Evolutionary conservation across 352 stramenopile species (phyloP).

Genomic region (Pythium insidiosum): DNA sequence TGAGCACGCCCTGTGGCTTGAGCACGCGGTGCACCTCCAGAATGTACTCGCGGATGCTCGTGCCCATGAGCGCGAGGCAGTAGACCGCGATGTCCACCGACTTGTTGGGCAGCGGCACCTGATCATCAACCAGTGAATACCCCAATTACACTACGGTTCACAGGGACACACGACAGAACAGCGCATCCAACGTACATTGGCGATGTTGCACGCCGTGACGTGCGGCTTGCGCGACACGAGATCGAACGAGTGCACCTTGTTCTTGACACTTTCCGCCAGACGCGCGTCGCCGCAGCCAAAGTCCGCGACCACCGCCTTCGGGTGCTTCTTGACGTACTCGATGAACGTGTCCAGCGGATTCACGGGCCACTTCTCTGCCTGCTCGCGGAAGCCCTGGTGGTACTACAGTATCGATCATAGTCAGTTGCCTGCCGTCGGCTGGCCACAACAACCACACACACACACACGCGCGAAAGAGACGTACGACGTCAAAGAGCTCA

Average conservation of each 20-base stretch:
- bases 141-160: neutral
- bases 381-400: conserved; percentile 97
- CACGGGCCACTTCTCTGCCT: conserved; percentile 94
- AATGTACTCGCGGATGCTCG: conserved; percentile 96
- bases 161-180: too few relatives aligned
- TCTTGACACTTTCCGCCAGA: conserved; percentile 82
- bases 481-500: conserved; percentile 90
- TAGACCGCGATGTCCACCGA: conserved; percentile 96
- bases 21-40: conserved; percentile 93
- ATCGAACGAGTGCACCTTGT: conserved; percentile 97
- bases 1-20: conserved; percentile 89
- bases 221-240: conserved; percentile 89
- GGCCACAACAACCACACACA: conserved; percentile 1
- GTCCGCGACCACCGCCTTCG: conserved; percentile 89
- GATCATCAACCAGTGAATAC: conserved; percentile 9
- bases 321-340: conserved; percentile 79
- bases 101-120: conserved; percentile 88
- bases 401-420: conserved; percentile 71
- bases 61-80: conserved; percentile 98
- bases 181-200: too few relatives aligned
- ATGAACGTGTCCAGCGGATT: conserved; percentile 98
- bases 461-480: neutral
- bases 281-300: conserved; percentile 98
- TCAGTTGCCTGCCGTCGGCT: too few relatives aligned
- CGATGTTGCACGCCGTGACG: conserved; percentile 97